Percentiles rank a stretch among this genome's conserved stretches.
phyloP scores from a whole-genome alignment of 23 red algal species.

The Porphyridium purpureum region DNA sequence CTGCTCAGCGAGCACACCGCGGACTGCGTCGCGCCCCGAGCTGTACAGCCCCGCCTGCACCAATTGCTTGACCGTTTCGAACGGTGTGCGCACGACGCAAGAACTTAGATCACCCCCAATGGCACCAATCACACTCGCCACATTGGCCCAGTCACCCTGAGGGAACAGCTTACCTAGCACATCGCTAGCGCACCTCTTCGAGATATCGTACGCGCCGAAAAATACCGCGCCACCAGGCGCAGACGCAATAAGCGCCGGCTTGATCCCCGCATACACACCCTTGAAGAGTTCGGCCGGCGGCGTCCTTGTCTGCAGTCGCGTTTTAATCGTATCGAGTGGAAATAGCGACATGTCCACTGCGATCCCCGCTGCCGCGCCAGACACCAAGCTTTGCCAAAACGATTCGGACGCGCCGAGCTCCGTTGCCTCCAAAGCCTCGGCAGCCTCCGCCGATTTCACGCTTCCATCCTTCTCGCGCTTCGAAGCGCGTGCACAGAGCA shows the following conservation, averaged over 20 bases:
- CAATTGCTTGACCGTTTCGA: conserved; percentile 93
- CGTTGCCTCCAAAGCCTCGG: no score
- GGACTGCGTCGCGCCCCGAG: conserved; percentile 32
- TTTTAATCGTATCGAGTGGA: conserved; percentile 95
- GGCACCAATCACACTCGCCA: conserved; percentile 53
- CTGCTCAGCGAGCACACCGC: conserved; percentile 22
- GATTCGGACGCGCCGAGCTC: no score
- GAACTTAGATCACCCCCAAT: conserved; percentile 62
- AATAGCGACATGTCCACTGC: conserved; percentile 80
- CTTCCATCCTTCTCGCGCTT: no score
- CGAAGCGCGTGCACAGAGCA: no score
- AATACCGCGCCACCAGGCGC: conserved; percentile 88
- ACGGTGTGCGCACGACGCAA: conserved; percentile 67
- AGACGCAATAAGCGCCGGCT: conserved; percentile 73
- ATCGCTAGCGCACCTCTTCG: conserved; percentile 15
- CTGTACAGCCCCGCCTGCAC: conserved; percentile 73
- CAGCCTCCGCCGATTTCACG: no score
- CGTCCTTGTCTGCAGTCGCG: conserved; percentile 43
- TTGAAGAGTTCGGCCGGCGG: conserved; percentile 20
- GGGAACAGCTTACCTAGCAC: no score
- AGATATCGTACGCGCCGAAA: conserved; percentile 81
- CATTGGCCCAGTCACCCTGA: conserved; percentile 1
- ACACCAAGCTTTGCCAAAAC: no score
- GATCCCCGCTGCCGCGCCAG: conserved; percentile 74
- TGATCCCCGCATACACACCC: conserved; percentile 72